These are phyloP conservation scores for Candida nanaspora DNA, from an alignment of 805 yeast species.

Conservation along the genomic window DNA sequence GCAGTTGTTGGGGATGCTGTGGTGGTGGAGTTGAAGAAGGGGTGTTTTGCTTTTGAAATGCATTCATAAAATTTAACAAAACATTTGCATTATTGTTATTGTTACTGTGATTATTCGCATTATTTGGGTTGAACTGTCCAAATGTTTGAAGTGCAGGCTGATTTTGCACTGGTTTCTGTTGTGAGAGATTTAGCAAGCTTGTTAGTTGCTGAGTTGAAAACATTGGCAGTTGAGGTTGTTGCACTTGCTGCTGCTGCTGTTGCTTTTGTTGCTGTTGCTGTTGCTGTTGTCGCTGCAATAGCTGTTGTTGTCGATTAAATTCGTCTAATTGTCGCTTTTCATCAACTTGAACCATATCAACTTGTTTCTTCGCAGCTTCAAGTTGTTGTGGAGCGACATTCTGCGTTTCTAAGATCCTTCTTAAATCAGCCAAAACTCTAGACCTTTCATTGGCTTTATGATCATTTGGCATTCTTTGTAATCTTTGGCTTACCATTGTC, in stretches of 20 bases:
- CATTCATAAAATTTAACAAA: constrained; percentile 17
- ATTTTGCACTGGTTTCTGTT: constrained; percentile 1
- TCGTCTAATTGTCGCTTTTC: constrained; percentile 21
- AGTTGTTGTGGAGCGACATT: constrained; percentile 23
- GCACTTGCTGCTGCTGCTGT: constrained; percentile 1
- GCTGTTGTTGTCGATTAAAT: constrained; percentile 20
- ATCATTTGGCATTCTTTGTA: constrained; percentile 28
- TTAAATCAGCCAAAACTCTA: constrained; percentile 38
- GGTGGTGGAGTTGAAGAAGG: constrained; percentile 4
- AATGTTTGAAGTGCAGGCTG: too few relatives aligned
- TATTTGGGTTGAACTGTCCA: constrained; percentile 5
- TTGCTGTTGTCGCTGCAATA: constrained; percentile 13
- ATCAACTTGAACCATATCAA: constrained; percentile 25
- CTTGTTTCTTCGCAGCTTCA: constrained; percentile 24
- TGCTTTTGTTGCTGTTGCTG: constrained; percentile 4
- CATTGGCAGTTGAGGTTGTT: constrained; percentile 16
- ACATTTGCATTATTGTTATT: constrained; percentile 13
- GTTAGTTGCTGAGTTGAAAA: constrained; percentile 28
- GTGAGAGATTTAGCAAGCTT: constrained; percentile 9
- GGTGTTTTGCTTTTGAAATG: constrained; percentile 8
- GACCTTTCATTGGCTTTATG: constrained; percentile 35
- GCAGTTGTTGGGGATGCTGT: constrained; percentile 6
- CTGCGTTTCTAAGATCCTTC: constrained; percentile 25
- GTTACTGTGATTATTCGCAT: constrained; percentile 14
- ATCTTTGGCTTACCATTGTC: constrained; percentile 34